These are phyloP conservation scores for Entomortierella lignicola DNA, from an alignment of 192 early-diverging fungal species.

Conservation along the genomic window DNA sequence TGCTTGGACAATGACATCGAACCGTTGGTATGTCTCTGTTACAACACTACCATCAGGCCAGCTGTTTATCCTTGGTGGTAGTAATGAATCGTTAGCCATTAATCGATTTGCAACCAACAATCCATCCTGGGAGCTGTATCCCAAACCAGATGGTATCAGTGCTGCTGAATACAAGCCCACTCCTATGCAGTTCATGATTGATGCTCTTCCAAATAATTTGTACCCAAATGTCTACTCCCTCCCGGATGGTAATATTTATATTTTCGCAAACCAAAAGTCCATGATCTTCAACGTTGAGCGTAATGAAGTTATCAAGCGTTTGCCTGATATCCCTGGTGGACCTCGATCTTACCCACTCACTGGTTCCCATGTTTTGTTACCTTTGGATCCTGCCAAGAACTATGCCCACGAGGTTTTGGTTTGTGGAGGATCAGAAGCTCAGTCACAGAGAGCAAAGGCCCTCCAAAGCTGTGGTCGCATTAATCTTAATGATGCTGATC, in stretches of 20 bases:
- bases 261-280: constrained; percentile 65
- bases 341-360: constrained; percentile 68
- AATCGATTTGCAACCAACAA: constrained; percentile 57
- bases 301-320: constrained; percentile 52
- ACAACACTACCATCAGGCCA: constrained; percentile 57
- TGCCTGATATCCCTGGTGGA: constrained; percentile 60
- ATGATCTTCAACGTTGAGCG: constrained; percentile 63
- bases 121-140: constrained; percentile 58
- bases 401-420: constrained; percentile 67
- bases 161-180: constrained; percentile 18
- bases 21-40: constrained; percentile 67
- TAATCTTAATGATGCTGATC: constrained; percentile 52
- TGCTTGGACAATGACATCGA: constrained; percentile 42
- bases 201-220: constrained; percentile 63
- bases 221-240: constrained; percentile 65
- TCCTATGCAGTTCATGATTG: constrained; percentile 57
- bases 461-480: constrained; percentile 62
- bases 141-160: constrained; percentile 23
- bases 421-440: constrained; percentile 67
- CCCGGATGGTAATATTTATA: constrained; percentile 60
- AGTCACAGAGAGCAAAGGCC: constrained; percentile 28
- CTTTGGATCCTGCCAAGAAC: constrained; percentile 65
- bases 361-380: constrained; percentile 66
- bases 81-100: constrained; percentile 52
- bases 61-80: constrained; percentile 67